Evolutionary conservation across 2,329 filamentous ascomycete genomes (phyloP).

Genomic region (Catunica adiposa): DNA sequence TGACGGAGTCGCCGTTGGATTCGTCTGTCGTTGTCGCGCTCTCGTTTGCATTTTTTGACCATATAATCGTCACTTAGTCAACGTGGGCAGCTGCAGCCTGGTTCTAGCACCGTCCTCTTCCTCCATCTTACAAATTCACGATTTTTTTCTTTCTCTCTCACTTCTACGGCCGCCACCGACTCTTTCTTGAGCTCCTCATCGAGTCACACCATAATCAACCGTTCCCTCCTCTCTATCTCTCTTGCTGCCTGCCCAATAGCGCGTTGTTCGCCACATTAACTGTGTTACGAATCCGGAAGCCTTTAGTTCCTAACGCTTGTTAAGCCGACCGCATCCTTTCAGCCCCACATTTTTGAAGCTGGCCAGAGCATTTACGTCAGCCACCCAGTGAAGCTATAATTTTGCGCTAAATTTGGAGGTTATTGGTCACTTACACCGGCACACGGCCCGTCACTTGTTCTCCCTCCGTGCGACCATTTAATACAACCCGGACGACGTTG

Average conservation of each 20-base stretch:
- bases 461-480: not conserved
- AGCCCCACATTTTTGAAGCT: constrained; percentile 2
- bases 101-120: constrained; percentile 5
- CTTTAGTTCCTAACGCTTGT: constrained; percentile 3
- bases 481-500: not conserved
- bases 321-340: constrained; percentile 1
- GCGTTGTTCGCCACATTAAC: constrained; percentile 11
- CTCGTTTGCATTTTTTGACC: constrained; percentile 2
- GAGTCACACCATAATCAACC: not conserved
- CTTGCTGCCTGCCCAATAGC: constrained; percentile 10
- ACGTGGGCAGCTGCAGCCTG: not conserved
- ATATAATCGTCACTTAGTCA: not conserved
- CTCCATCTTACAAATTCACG: not conserved
- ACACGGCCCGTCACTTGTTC: not conserved
- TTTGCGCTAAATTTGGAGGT: constrained; percentile 2
- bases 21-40: constrained; percentile 1
- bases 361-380: constrained; percentile 5
- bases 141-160: not conserved
- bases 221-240: not conserved
- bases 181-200: not conserved
- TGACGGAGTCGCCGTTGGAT: not conserved
- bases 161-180: not conserved
- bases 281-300: constrained; percentile 10
- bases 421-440: not conserved
- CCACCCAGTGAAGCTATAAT: not conserved